Evolutionary conservation across 2,329 filamentous ascomycete species (phyloP).

Genomic region (Cladosporium colombiae): DNA sequence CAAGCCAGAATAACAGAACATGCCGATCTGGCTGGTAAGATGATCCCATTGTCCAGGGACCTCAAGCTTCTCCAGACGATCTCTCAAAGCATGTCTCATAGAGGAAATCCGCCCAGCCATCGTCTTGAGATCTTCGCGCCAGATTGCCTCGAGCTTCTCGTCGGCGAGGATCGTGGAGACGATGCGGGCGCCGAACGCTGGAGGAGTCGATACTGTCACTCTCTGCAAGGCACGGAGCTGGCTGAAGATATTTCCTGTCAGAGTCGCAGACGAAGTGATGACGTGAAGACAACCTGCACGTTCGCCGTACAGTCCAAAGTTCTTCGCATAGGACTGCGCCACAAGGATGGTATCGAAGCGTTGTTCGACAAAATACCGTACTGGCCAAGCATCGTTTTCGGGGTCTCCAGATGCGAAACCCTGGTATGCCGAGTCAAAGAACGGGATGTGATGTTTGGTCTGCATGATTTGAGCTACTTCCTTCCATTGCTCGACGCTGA

Average conservation of each 20-base stretch:
- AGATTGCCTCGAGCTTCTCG: constrained; percentile 72
- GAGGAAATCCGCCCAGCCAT: constrained; percentile 90
- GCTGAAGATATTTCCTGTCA: constrained; percentile 67
- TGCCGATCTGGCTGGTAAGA: constrained; percentile 93
- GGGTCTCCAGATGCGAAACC: constrained; percentile 94
- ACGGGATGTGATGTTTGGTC: constrained; percentile 84
- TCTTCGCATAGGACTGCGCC: constrained; percentile 51
- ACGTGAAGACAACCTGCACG: constrained; percentile 91
- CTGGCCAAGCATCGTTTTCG: constrained; percentile 78
- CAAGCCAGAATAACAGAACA: constrained; percentile 96
- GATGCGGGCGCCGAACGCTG: constrained; percentile 84
- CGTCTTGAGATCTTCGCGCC: constrained; percentile 81
- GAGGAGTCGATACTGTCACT: constrained; percentile 91
- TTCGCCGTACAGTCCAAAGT: constrained; percentile 81
- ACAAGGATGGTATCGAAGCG: constrained; percentile 62
- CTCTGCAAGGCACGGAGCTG: constrained; percentile 89
- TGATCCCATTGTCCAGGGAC: constrained; percentile 91
- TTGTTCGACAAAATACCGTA: constrained; percentile 92
- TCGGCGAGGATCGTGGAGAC: constrained; percentile 79
- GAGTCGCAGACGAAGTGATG: constrained; percentile 59
- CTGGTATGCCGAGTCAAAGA: constrained; percentile 98
- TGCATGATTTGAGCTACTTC: constrained; percentile 77
- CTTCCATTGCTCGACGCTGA: constrained; percentile 90
- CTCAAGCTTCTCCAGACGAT: constrained; percentile 73
- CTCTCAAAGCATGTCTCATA: constrained; percentile 75